Conservation (phyloP, 163 green algal species). For the Volvox carteri region DNA sequence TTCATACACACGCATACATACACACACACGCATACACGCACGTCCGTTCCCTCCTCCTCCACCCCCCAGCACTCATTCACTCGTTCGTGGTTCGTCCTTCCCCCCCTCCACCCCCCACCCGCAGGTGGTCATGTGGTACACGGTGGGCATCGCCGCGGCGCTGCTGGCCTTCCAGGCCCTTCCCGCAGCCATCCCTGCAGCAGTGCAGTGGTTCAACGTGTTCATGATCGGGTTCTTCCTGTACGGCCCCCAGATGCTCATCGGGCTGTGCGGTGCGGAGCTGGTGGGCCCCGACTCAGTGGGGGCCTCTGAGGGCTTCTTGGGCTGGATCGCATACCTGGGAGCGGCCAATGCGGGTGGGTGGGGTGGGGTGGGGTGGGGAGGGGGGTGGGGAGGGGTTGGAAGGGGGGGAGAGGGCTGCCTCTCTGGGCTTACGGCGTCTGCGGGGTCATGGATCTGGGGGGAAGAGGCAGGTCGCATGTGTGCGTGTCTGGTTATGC, state of each 20-base stretch:
- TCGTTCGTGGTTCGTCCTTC: too few species aligned
- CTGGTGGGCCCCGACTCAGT: constrained; percentile 94
- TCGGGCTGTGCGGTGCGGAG: constrained; percentile 95
- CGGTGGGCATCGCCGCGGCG: constrained; percentile 89
- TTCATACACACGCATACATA: neutral
- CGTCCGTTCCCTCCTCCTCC: too few species aligned
- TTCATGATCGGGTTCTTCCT: constrained; percentile 98
- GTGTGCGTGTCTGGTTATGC: too few species aligned
- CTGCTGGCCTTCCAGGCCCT: constrained; percentile 88
- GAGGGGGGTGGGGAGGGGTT: neutral
- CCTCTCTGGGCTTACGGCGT: too few species aligned
- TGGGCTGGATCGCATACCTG: constrained; percentile 98
- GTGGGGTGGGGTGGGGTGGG: neutral
- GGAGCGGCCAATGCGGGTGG: constrained; percentile 76
- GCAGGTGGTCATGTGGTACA: constrained; percentile 91
- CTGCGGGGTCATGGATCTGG: too few species aligned
- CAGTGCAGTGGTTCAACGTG: constrained; percentile 91
- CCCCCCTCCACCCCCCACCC: neutral
- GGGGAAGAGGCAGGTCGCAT: too few species aligned
- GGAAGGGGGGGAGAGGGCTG: neutral
- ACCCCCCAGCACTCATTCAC: too few species aligned
- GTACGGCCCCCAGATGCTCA: constrained; percentile 94
- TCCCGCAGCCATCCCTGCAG: constrained; percentile 73
- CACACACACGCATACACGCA: too few species aligned
- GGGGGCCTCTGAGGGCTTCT: constrained; percentile 95